A percentile compares a stretch with the other conserved stretches of the same genome.
Conservation (phyloP, 2,329 filamentous ascomycete genomes). For the Colletotrichum kahawae region DNA sequence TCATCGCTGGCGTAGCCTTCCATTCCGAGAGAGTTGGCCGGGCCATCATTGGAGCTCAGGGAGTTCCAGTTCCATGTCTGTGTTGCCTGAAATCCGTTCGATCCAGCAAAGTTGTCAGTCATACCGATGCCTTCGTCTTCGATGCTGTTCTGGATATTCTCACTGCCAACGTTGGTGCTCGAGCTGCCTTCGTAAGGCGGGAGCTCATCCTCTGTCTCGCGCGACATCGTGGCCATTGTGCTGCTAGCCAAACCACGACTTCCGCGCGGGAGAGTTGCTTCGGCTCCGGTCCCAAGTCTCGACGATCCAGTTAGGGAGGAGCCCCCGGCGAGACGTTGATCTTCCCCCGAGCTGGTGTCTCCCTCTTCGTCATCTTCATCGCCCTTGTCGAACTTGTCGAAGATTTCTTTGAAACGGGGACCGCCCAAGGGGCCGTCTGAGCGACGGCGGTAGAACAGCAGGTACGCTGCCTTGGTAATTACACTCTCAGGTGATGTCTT, state of each 20-base stretch:
- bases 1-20: slow-evolving; percentile 48
- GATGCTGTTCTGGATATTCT: slow-evolving; percentile 45
- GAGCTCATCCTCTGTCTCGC: slow-evolving; percentile 33
- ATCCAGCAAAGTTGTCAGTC: slow-evolving; percentile 35
- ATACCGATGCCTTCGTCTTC: slow-evolving; percentile 55
- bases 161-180: slow-evolving; percentile 23
- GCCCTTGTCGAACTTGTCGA: slow-evolving; percentile 64
- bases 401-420: slow-evolving; percentile 72
- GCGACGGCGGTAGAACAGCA: slow-evolving; percentile 93
- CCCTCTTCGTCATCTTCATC: slow-evolving; percentile 51
- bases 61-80: slow-evolving; percentile 54
- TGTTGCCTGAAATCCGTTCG: slow-evolving; percentile 33
- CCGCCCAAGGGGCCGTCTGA: slow-evolving; percentile 81
- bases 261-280: slow-evolving; percentile 72
- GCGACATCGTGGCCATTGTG: slow-evolving; percentile 31
- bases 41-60: slow-evolving; percentile 34
- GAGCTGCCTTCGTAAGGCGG: slow-evolving; percentile 34
- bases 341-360: slow-evolving; percentile 73
- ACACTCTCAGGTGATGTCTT: slow-evolving; percentile 65
- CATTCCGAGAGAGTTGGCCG: slow-evolving; percentile 31
- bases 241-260: slow-evolving; percentile 62
- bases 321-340: slow-evolving; percentile 80
- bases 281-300: slow-evolving; percentile 82
- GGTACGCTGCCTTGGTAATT: slow-evolving; percentile 81
- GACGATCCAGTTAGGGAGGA: slow-evolving; percentile 90